These are phyloP conservation scores for Scheffersomyces cryptocercus DNA, from an alignment of 1,139 yeast genomes.

Conservation along the genomic window DNA sequence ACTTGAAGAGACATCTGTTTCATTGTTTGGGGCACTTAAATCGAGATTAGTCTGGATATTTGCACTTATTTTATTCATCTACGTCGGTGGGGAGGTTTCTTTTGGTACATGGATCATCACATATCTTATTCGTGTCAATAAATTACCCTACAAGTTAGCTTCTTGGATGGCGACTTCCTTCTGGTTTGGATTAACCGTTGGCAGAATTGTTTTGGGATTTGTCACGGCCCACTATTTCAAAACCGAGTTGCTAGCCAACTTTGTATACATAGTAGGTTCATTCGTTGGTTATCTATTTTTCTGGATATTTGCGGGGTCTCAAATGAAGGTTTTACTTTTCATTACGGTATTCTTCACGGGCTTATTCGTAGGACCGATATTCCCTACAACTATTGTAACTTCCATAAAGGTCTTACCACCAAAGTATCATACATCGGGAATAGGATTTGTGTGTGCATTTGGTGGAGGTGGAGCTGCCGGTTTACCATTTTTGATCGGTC, in stretches of 20 bases:
- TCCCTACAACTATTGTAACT: conserved; percentile 72
- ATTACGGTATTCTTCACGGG: conserved; percentile 58
- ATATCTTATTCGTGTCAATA: conserved; percentile 52
- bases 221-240: conserved; percentile 53
- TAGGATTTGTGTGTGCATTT: conserved; percentile 75
- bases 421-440: conserved; percentile 62
- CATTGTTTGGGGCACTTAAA: conserved; percentile 34
- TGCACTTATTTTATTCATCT: conserved; percentile 53
- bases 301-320: conserved; percentile 24
- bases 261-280: conserved; percentile 35
- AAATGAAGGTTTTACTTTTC: conserved; percentile 25
- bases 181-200: conserved; percentile 67
- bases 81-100: conserved; percentile 69
- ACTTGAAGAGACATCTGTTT: conserved; percentile 5
- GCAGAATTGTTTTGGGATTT: conserved; percentile 61
- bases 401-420: conserved; percentile 64
- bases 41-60: conserved; percentile 49
- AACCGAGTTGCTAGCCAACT: conserved; percentile 49
- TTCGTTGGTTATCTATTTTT: conserved; percentile 33
- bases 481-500: conserved; percentile 64
- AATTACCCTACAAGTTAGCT: conserved; percentile 44
- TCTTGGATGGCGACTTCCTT: conserved; percentile 64
- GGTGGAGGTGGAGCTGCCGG: conserved; percentile 78
- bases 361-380: conserved; percentile 74
- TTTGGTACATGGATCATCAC: conserved; percentile 71